Base-by-base conservation (phyloP, 202 grass and related monocot species). In the Alloteropsis angusta region DNA sequence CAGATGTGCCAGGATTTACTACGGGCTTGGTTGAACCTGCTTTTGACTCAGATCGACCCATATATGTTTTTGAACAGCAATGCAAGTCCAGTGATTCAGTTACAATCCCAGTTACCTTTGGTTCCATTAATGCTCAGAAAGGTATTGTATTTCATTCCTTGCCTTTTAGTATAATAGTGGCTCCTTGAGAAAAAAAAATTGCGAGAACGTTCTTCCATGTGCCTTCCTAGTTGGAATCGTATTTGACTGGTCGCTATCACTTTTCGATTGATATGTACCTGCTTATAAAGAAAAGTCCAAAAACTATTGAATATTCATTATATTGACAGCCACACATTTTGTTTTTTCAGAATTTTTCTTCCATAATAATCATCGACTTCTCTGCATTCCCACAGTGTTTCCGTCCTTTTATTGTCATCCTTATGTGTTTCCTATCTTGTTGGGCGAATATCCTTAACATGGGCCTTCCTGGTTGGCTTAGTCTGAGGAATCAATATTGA, bases 1-100 rank as follows among this genome's bases (percentile, higher is more conserved):
- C 89, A 62, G 85, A 91, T 70, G 15, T 61, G 50, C 32, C 65
- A 7, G 82, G 82, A 75, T 69, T 39, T 74, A 64, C 82, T 64
- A 79, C 89, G 0, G 60, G 49, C 7, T 85, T 91, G n/a, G 25
- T 87, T 64, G 85, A 91, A 46, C 78, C 81, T 71, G 82, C 77
- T 85, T 75, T 91, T 72, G 3, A 44, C 46, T 85, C 82, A 4
- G 61, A 67, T 65, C 37, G 53, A 56, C 74, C 89, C 13, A 28
- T 91, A 65, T 91, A 88, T 60, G 60, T 88, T 44, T 43, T 91
- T 85, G 62, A 52, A 71, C 35, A 68, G n/a, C 73, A 82, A 56
- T 88, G 89, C 69, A 61, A 52, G 7, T 22, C 77, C 25, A 71
- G 49, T 74, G 61, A 63, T 79, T 70, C 85, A 26, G 47, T 57